Evolutionary conservation across 495 filamentous ascomycete genomes (phyloP).

Genomic region (Staphylotrichum tortipilum): DNA sequence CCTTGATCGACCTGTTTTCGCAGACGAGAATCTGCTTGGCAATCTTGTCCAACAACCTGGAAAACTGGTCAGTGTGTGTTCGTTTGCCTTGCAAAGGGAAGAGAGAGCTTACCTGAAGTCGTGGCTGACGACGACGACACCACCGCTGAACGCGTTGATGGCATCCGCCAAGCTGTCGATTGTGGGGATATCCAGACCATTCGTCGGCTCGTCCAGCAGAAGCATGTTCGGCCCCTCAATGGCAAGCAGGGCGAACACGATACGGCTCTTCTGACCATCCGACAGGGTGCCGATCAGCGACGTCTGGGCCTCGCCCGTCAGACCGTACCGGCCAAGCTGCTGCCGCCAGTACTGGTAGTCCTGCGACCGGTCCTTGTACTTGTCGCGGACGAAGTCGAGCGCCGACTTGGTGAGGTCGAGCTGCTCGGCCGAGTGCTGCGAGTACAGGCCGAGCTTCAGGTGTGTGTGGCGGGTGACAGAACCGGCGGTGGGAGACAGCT

Average conservation of each 20-base stretch:
- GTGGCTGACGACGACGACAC: constrained; percentile 96
- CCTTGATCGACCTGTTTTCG: constrained; percentile 83
- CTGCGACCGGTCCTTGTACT: constrained; percentile 78
- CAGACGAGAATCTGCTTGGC: constrained; percentile 99
- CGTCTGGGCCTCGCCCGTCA: constrained; percentile 87
- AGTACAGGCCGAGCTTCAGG: constrained; percentile 96
- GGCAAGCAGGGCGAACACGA: constrained; percentile 93
- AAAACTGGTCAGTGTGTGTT: constrained; percentile 18
- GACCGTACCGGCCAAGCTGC: constrained; percentile 88
- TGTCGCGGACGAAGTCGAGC: constrained; percentile 95
- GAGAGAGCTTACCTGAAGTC: constrained; percentile 75
- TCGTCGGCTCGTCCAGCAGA: constrained; percentile 94
- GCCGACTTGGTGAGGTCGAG: constrained; percentile 96
- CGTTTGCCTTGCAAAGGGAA: no score
- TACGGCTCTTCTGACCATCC: constrained; percentile 94
- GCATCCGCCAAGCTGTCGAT: constrained; percentile 97
- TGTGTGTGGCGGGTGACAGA: constrained; percentile 86
- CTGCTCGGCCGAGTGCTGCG: constrained; percentile 95
- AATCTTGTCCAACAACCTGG: constrained; percentile 93
- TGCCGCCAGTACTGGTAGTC: constrained; percentile 99
- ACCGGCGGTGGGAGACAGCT: constrained; percentile 77
- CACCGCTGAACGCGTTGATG: constrained; percentile 90
- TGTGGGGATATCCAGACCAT: constrained; percentile 98
- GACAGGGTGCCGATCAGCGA: constrained; percentile 96
- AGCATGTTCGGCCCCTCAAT: constrained; percentile 98